Evolutionary conservation across 2,329 filamentous ascomycete genomes (phyloP), one percentile per base, ranked within the genome.

Genomic region (Fusarium sp.): DNA sequence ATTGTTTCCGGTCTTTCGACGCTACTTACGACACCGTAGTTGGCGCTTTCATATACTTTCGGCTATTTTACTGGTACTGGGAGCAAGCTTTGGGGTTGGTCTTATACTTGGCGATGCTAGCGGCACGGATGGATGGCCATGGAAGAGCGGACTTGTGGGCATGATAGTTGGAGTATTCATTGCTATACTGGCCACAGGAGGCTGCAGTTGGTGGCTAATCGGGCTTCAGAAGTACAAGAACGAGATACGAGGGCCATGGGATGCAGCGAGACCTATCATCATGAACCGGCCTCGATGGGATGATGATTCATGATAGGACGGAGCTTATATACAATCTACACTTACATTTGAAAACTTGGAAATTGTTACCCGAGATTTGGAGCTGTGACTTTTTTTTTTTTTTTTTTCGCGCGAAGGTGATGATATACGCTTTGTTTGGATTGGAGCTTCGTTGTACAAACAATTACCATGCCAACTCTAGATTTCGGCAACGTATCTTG

Each of bases 221-320:
- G 93, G 94, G 11, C 81, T 99, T 80, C 96, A 99, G 82, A 95
- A 97, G 82, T 99, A 98, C 82, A 99, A 99, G 85, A 98, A 98
- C 79, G 96, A 98, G 82, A 98, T 99, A 72, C 93, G 94, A 77
- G 96, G 96, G 45, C 96, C 96, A 2, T 99, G 96, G 96, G 96
- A 99, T 82, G 94, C 95, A 22, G 96, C 96, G 9, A 87, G 94
- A 77, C 96, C 96, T 12, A 88, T 96, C 59, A 94, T 96, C 69
- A 89, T 94, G 76, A 90, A 91, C 75, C 84, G 89, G 62, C 84
- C 85, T 68, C 82, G 85, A 57, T 88, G 86, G 86, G 79, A 81
- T 25, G 78, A 80, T 45, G 67, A 78, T 58, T 80, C 67, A 69
- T 73, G 45, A 72, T 25, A 41, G 20, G 40, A 32, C 38, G 25